Percentiles rank a stretch among this genome's conserved stretches.
These are phyloP conservation scores for Pulicaria dysenterica DNA, from an alignment of 129 eudicot genomes.

Conservation along the genomic window DNA sequence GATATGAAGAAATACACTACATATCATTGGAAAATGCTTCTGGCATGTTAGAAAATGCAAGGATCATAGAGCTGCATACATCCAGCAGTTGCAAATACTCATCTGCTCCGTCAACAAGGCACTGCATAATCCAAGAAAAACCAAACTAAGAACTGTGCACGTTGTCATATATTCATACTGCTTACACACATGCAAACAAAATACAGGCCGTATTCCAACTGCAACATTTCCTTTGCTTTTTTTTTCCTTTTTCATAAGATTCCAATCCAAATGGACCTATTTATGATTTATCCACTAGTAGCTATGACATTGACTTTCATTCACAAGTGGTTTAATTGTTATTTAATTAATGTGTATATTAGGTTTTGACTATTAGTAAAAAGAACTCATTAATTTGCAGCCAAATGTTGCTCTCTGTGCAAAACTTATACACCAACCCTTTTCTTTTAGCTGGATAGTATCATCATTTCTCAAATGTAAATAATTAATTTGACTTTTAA, in stretches of 20 bases:
- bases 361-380: constrained; percentile 16
- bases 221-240: neutral
- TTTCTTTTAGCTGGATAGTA: constrained; percentile 1
- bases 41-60: constrained; percentile 77
- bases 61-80: constrained; percentile 74
- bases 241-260: neutral
- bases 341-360: neutral
- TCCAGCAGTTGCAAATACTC: constrained; percentile 93
- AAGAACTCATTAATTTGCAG: neutral
- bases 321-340: neutral
- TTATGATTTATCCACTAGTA: constrained; percentile 3
- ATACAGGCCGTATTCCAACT: neutral
- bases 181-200: neutral
- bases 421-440: constrained; percentile 19
- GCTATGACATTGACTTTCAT: constrained; percentile 12
- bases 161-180: neutral
- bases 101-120: constrained; percentile 93
- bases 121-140: constrained; percentile 52
- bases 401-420: constrained; percentile 10
- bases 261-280: constrained; percentile 5
- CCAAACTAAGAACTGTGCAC: constrained; percentile 1
- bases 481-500: neutral
- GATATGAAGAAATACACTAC: constrained; percentile 32
- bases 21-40: constrained; percentile 46
- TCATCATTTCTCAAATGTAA: neutral